phyloP scores from a whole-genome alignment of 1,284 basidiomycete genomes.

The Heterobasidion occidentale region DNA sequence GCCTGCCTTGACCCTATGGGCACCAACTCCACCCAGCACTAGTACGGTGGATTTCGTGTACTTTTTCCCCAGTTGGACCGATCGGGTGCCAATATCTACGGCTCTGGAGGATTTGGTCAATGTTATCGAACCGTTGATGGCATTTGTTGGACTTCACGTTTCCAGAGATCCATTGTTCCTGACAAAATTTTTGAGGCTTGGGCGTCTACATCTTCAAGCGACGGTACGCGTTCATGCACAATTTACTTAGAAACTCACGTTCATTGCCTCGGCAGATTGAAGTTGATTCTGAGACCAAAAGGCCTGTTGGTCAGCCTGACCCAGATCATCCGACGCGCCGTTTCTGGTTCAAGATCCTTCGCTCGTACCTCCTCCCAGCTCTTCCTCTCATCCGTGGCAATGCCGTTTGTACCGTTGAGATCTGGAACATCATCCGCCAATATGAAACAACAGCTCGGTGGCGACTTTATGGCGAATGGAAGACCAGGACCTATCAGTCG shows the following conservation, averaged over 20 bases:
- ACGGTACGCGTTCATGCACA: constrained; percentile 25
- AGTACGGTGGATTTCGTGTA: constrained; percentile 70
- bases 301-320: constrained; percentile 40
- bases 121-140: constrained; percentile 70
- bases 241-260: background rate
- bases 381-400: constrained; percentile 82
- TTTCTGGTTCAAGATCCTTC: constrained; percentile 81
- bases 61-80: constrained; percentile 83
- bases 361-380: constrained; percentile 80
- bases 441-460: constrained; percentile 80
- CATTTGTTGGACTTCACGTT: constrained; percentile 68
- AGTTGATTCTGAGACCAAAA: constrained; percentile 48
- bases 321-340: constrained; percentile 45
- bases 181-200: constrained; percentile 54
- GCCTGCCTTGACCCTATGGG: constrained; percentile 55
- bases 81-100: constrained; percentile 60
- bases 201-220: constrained; percentile 37
- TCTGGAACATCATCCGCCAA: constrained; percentile 80
- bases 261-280: constrained; percentile 27
- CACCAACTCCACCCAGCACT: constrained; percentile 73
- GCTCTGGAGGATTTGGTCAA: constrained; percentile 62
- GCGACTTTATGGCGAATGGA: constrained; percentile 95
- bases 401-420: constrained; percentile 79
- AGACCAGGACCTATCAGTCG: constrained; percentile 59
- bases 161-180: constrained; percentile 63